A percentile compares a stretch with the other conserved stretches of the same genome.
These are phyloP conservation scores for Proliferodiscus dingleyae DNA, from an alignment of 2,329 filamentous ascomycete species.

Conservation along the genomic window DNA sequence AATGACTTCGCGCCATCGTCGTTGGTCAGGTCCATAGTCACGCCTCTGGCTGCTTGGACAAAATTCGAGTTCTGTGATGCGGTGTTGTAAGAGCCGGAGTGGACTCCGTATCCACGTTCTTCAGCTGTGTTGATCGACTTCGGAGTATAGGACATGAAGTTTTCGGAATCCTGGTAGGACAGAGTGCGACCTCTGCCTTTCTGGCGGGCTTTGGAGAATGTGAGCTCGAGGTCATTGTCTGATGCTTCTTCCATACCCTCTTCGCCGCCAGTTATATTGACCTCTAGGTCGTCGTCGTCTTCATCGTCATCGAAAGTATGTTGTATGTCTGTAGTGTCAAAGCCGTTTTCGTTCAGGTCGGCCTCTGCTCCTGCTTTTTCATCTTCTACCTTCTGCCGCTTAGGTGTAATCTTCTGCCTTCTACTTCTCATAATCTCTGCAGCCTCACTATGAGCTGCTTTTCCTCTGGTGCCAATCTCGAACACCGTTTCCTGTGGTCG, in stretches of 20 bases:
- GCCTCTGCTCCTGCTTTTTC: constrained; percentile 35
- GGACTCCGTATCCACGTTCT: constrained; percentile 89
- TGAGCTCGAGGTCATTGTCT: constrained; percentile 62
- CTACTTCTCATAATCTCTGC: constrained; percentile 72
- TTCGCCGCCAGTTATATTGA: constrained; percentile 30
- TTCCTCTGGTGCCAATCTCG: constrained; percentile 74
- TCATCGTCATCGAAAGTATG: constrained; percentile 33
- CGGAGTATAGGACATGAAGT: constrained; percentile 96
- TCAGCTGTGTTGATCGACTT: constrained; percentile 75
- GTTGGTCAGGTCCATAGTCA: constrained; percentile 86
- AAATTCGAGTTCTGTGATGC: constrained; percentile 62
- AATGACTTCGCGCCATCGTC: constrained; percentile 81
- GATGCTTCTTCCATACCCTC: constrained; percentile 55
- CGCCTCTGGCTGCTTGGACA: constrained; percentile 77
- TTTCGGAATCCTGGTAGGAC: constrained; percentile 76
- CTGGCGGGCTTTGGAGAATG: constrained; percentile 57
- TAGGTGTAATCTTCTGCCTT: constrained; percentile 63
- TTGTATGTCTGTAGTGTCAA: constrained; percentile 20
- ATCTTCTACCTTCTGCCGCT: constrained; percentile 36
- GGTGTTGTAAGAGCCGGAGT: constrained; percentile 62
- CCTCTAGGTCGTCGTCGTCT: constrained; percentile 36
- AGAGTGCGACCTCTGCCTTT: constrained; percentile 51
- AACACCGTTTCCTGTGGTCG: constrained; percentile 94
- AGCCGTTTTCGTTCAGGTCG: constrained; percentile 22
- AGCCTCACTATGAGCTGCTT: constrained; percentile 56